Percentiles rank a stretch among this genome's conserved stretches.
phyloP scores from a whole-genome alignment of 2,329 filamentous ascomycete genomes.

The Fusarium lyarnte region DNA sequence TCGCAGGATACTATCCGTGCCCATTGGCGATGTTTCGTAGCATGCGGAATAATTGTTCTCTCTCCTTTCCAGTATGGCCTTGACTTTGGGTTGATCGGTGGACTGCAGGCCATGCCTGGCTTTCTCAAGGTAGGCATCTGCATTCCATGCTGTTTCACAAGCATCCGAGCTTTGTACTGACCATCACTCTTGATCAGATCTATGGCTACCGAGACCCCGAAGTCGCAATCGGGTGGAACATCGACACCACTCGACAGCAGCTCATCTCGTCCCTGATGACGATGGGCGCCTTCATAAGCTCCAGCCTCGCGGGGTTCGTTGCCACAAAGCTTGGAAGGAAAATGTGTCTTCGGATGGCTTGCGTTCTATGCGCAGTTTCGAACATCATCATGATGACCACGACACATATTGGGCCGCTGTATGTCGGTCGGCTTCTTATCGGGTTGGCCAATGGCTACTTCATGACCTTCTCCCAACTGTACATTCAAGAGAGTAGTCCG shows the following conservation, averaged over 20 bases:
- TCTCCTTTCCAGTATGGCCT: slow-evolving; percentile 39
- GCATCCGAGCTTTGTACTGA: background rate
- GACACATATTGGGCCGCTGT: slow-evolving; percentile 27
- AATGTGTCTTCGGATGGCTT: slow-evolving; percentile 32
- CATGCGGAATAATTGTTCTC: slow-evolving; percentile 32
- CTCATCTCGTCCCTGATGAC: slow-evolving; percentile 40
- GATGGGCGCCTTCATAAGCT: slow-evolving; percentile 37
- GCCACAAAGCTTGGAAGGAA: slow-evolving; percentile 30
- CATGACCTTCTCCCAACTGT: slow-evolving; percentile 39
- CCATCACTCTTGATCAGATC: background rate
- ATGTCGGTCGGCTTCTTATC: slow-evolving; percentile 29
- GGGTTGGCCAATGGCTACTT: slow-evolving; percentile 39
- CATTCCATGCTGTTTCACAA: background rate
- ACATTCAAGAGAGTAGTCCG: slow-evolving; percentile 35
- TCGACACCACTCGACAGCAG: slow-evolving; percentile 35
- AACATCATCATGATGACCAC: slow-evolving; percentile 42
- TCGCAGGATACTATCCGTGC: slow-evolving; percentile 32
- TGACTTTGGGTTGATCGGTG: slow-evolving; percentile 38
- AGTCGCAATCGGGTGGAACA: slow-evolving; percentile 40
- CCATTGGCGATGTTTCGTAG: slow-evolving; percentile 38
- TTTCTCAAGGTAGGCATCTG: slow-evolving; percentile 22
- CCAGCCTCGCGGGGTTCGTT: slow-evolving; percentile 31
- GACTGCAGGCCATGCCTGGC: slow-evolving; percentile 37
- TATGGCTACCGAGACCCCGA: slow-evolving; percentile 34
- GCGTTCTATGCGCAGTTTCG: slow-evolving; percentile 28